Evolutionary conservation across 345 rosid species (phyloP), one percentile per base, ranked within the genome.

Genomic region (Eucalyptus fibrosa): DNA sequence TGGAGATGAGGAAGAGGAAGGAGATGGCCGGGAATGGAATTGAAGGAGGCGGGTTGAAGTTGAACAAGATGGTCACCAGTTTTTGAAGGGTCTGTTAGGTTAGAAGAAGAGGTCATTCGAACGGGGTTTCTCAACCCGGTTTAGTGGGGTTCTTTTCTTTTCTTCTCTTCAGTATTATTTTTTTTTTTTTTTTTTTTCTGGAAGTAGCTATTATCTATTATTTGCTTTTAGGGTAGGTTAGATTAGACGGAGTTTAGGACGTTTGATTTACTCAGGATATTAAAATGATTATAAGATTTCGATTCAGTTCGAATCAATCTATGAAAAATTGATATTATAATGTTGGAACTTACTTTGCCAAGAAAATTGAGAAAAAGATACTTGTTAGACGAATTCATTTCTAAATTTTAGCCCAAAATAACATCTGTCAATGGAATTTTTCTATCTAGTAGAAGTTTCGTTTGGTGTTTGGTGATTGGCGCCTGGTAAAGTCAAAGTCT

Each of bases 1-100:
- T 92, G 56, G 95, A 94, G 88, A 94, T 92, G 95, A 88, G 95
- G 50, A 90, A 77, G 92, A 92, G 89, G 91, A 93, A 92, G 89
- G 95, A 88, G 24, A 10, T 34, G 89, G 87, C 11, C n/a, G 45
- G 53, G n/a, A 32, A 47, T 32, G 87, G 56, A 32, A 30, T 86
- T 32, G 72, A 40, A 60, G 62, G 23, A 59, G 53, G 72, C 30
- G 89, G 86, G 51, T 88, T 89, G 91, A 89, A 14, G 85, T 88
- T 89, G 91, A 89, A 14, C 55, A 83, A 13, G 86, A 50, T 87
- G 62, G 69, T 82, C 86, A 87, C 87, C 85, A 90, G 88, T 51
- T 88, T 82, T 62, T 88, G 88, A 86, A 59, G 86, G 21, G 86
- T 60, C 56, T 24, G 82, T 89, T n/a, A 50, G 65, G 32, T 28